Evolutionary conservation across 116 monocot species (phyloP).

Genomic region (Dioscorea cayenensis): DNA sequence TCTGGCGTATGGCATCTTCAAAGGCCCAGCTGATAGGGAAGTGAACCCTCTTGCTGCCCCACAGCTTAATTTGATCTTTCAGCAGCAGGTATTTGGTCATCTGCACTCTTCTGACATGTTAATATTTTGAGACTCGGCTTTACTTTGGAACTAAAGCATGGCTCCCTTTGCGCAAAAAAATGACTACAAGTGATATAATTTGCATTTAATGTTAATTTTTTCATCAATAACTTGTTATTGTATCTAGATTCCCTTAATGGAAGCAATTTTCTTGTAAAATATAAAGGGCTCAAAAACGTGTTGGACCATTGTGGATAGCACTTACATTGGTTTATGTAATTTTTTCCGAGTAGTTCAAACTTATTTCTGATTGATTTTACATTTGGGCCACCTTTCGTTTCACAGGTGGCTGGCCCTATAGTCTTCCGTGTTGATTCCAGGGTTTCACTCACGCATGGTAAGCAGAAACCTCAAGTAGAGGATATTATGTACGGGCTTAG

Average conservation of each 20-base stretch:
- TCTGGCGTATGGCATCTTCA: constrained; percentile 29
- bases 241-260: too few species aligned
- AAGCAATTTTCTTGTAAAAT: too few species aligned
- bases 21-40: constrained; percentile 24
- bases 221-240: too few species aligned
- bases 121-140: background rate
- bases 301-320: too few species aligned
- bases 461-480: constrained; percentile 40
- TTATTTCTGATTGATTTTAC: too few species aligned
- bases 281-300: too few species aligned
- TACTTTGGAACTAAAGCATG: too few species aligned
- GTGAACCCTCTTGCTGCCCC: constrained; percentile 52
- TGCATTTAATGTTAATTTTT: too few species aligned
- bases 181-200: too few species aligned
- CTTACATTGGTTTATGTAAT: too few species aligned
- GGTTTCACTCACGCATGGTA: constrained; percentile 39
- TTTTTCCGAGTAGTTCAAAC: too few species aligned
- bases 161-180: too few species aligned
- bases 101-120: background rate
- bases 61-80: constrained; percentile 52
- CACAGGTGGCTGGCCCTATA: constrained; percentile 69
- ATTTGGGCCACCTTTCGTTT: background rate
- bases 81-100: constrained; percentile 57
- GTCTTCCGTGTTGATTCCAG: constrained; percentile 51
- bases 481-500: constrained; percentile 60